phyloP scores from a whole-genome alignment of 495 filamentous ascomycete species.

The Pyrenula massariospora region DNA sequence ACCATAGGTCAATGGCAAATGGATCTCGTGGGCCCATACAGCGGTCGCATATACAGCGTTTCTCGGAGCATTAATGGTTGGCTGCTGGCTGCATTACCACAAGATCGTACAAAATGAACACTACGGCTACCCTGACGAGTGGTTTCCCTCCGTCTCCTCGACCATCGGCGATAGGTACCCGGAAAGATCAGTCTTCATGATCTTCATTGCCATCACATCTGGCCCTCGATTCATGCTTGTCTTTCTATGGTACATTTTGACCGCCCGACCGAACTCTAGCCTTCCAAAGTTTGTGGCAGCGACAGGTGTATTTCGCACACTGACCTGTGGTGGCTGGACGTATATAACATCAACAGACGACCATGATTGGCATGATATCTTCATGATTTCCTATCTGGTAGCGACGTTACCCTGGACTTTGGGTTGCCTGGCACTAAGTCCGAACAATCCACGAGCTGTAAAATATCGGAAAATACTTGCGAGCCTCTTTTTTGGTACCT shows the following conservation, averaged over 20 bases:
- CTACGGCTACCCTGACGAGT: conserved; percentile 94
- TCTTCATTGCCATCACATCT: conserved; percentile 95
- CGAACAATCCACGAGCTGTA: conserved; percentile 70
- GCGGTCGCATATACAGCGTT: conserved; percentile 80
- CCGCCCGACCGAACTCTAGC: conserved; percentile 55
- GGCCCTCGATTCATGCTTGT: conserved; percentile 88
- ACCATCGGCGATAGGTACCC: conserved; percentile 99
- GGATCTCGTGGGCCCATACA: conserved; percentile 86
- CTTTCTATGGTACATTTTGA: conserved; percentile 84
- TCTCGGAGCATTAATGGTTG: conserved; percentile 77
- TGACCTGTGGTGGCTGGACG: conserved; percentile 97
- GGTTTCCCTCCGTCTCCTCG: conserved; percentile 96
- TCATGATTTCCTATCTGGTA: conserved; percentile 97
- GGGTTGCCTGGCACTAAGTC: conserved; percentile 82
- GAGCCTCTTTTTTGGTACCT: conserved; percentile 74
- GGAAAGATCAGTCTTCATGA: conserved; percentile 89
- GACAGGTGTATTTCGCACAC: conserved; percentile 72
- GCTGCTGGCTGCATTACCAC: conserved; percentile 75
- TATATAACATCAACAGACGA: conserved; percentile 98
- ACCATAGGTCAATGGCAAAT: conserved; percentile 75
- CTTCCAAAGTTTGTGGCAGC: conserved; percentile 75
- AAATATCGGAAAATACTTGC: conserved; percentile 84
- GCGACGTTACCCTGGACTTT: conserved; percentile 92
- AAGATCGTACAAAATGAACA: conserved; percentile 98
- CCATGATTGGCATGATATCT: conserved; percentile 97